Evolutionary conservation across 2,329 filamentous ascomycete species (phyloP).

Genomic region (Penicillium sp.): DNA sequence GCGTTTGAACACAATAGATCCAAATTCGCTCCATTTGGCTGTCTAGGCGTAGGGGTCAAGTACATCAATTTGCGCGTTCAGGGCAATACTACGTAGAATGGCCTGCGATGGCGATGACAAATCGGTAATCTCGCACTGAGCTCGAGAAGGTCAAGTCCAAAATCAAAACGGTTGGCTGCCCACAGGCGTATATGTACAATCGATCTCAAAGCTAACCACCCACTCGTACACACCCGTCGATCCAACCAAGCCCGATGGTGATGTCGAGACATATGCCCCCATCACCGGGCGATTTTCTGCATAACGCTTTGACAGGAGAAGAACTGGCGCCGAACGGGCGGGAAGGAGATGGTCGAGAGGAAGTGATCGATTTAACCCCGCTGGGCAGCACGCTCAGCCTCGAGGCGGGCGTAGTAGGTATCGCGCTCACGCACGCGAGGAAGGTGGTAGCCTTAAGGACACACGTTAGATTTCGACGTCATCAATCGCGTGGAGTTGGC

Average conservation of each 20-base stretch:
- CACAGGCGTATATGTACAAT: constrained; percentile 30
- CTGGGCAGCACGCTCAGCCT: constrained; percentile 49
- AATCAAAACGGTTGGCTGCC: constrained; percentile 19
- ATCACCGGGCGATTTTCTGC: constrained; percentile 6
- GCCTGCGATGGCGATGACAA: not conserved
- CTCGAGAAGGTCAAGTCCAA: not conserved
- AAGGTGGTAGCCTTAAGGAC: constrained; percentile 52
- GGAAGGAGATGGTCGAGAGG: constrained; percentile 6
- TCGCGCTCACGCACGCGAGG: constrained; percentile 56
- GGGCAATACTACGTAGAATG: not conserved
- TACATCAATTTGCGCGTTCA: not conserved
- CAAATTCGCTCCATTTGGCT: constrained; percentile 3
- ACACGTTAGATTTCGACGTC: constrained; percentile 2
- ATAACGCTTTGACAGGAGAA: constrained; percentile 15
- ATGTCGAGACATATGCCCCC: not conserved
- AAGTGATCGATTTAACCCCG: constrained; percentile 23
- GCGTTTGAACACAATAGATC: constrained; percentile 29
- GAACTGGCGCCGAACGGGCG: constrained; percentile 15
- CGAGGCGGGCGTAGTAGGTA: constrained; percentile 55
- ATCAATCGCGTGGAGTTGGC: not conserved
- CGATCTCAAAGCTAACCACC: constrained; percentile 14
- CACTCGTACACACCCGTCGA: constrained; percentile 17
- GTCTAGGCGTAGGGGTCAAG: not conserved
- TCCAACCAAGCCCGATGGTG: constrained; percentile 7
- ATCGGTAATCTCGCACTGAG: not conserved